A percentile compares a stretch with the other conserved stretches of the same genome.
Evolutionary conservation across 2,329 filamentous ascomycete species (phyloP).

Genomic region (Beauveria australis): DNA sequence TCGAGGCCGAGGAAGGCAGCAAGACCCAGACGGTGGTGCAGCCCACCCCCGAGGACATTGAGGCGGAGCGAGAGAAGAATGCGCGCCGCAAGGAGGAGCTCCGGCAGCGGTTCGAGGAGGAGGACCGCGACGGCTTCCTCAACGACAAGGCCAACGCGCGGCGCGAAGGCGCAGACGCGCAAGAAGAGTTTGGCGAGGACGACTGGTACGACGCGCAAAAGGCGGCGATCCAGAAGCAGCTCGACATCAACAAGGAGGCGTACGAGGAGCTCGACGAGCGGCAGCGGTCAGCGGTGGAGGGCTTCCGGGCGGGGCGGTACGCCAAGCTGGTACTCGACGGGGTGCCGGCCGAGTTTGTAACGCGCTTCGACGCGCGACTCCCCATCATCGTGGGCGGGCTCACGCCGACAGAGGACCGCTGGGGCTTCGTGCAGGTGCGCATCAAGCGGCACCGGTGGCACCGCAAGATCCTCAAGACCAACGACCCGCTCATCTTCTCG

Average conservation of each 20-base stretch:
- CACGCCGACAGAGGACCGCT: slow-evolving; percentile 86
- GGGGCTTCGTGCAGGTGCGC: slow-evolving; percentile 88
- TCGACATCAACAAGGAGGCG: slow-evolving; percentile 93
- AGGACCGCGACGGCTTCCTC: slow-evolving; percentile 91
- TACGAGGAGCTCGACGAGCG: slow-evolving; percentile 80
- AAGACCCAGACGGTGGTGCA: slow-evolving; percentile 26
- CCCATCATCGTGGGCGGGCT: slow-evolving; percentile 89
- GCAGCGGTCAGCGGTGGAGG: slow-evolving; percentile 78
- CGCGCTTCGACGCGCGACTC: slow-evolving; percentile 69
- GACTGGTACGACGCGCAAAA: slow-evolving; percentile 99
- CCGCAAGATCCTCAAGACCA: slow-evolving; percentile 97
- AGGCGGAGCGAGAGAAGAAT: slow-evolving; percentile 83
- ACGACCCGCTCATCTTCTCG: slow-evolving; percentile 94
- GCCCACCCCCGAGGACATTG: slow-evolving; percentile 48
- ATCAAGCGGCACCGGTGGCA: slow-evolving; percentile 99
- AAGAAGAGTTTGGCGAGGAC: slow-evolving; percentile 90
- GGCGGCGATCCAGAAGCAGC: slow-evolving; percentile 86
- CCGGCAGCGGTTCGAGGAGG: slow-evolving; percentile 89
- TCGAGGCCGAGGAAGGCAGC: slow-evolving; percentile 62
- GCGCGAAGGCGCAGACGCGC: slow-evolving; percentile 56
- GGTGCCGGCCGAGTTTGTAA: slow-evolving; percentile 84
- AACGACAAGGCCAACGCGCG: slow-evolving; percentile 78
- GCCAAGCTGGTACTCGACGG: slow-evolving; percentile 82
- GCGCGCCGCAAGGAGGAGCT: slow-evolving; percentile 90
- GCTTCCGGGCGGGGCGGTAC: slow-evolving; percentile 86